Conservation (phyloP, 2,329 filamentous ascomycete genomes). For the Neopestalotiopsis clavispora region DNA sequence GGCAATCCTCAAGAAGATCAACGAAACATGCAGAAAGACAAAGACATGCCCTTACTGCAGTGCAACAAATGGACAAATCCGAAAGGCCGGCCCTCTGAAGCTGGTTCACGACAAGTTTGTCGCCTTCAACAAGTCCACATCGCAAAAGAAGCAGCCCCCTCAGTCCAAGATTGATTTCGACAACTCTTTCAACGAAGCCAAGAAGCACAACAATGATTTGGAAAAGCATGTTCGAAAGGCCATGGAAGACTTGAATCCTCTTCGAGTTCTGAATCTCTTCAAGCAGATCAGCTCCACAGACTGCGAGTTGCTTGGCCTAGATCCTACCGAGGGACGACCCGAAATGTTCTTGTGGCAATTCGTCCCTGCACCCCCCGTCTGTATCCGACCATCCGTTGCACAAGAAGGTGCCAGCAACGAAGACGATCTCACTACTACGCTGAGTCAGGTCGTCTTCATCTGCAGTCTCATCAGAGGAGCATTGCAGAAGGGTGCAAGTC, state of each 20-base stretch:
- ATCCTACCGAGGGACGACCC: conserved; percentile 83
- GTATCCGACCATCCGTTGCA: conserved; percentile 89
- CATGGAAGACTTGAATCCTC: conserved; percentile 90
- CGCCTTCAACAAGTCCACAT: conserved; percentile 85
- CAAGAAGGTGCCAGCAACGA: conserved; percentile 94
- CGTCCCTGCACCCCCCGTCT: conserved; percentile 90
- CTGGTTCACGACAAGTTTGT: conserved; percentile 93
- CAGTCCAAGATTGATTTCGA: conserved; percentile 85
- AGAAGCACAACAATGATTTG: conserved; percentile 77
- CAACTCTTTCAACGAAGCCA: conserved; percentile 80
- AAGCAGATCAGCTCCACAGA: conserved; percentile 84
- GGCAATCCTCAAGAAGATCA: conserved; percentile 86
- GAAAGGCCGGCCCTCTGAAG: conserved; percentile 91
- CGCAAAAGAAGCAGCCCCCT: conserved; percentile 82
- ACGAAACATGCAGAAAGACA: conserved; percentile 86
- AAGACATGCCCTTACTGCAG: conserved; percentile 82
- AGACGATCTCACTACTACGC: conserved; percentile 93
- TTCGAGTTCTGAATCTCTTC: conserved; percentile 89
- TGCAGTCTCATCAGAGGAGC: conserved; percentile 86
- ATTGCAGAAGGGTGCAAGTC: conserved; percentile 79
- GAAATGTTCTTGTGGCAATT: conserved; percentile 99
- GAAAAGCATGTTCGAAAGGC: conserved; percentile 92
- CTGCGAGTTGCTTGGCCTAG: conserved; percentile 88
- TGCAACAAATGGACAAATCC: conserved; percentile 86
- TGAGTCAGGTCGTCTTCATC: conserved; percentile 95